Percentiles rank a stretch among this genome's conserved stretches.
These are phyloP conservation scores for Huntiella savannae DNA, from an alignment of 2,329 filamentous ascomycete genomes.

Conservation along the genomic window DNA sequence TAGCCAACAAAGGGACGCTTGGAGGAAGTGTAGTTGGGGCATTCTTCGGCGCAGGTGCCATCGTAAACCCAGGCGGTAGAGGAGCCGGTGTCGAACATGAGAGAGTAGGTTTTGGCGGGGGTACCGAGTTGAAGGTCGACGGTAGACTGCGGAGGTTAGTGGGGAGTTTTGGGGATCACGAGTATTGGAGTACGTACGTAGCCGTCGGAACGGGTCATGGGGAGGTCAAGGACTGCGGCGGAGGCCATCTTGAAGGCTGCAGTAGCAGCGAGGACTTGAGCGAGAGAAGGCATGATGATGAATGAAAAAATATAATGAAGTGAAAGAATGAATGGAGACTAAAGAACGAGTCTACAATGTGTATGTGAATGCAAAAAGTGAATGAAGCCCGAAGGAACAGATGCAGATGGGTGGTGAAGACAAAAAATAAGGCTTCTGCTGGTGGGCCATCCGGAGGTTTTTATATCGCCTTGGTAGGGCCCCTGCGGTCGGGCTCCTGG, in stretches of 20 bases:
- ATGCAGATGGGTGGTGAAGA: too few species aligned
- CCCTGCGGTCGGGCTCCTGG: too few species aligned
- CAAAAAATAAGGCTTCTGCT: too few species aligned
- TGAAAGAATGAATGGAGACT: not conserved
- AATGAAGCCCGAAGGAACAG: too few species aligned
- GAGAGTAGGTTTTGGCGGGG: slow-evolving; percentile 15
- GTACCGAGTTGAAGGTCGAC: slow-evolving; percentile 16
- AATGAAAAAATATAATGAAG: not conserved
- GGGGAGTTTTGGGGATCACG: not conserved
- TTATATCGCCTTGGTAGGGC: too few species aligned
- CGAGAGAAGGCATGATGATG: slow-evolving; percentile 7
- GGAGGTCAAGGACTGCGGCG: slow-evolving; percentile 9
- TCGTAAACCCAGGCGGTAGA: slow-evolving; percentile 19
- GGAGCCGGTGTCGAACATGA: slow-evolving; percentile 21
- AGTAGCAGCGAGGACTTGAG: slow-evolving; percentile 7
- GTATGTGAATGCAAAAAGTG: too few species aligned
- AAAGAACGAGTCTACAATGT: too few species aligned
- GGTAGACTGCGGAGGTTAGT: slow-evolving; percentile 1
- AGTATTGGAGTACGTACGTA: slow-evolving; percentile 2
- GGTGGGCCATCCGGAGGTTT: too few species aligned
- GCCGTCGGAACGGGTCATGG: slow-evolving; percentile 8
- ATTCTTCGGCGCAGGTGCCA: slow-evolving; percentile 14
- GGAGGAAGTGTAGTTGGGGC: slow-evolving; percentile 15
- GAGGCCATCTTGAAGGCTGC: slow-evolving; percentile 4
- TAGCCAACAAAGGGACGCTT: slow-evolving; percentile 13